These are phyloP conservation scores for Fistulinella prunicolor DNA, from an alignment of 768 basidiomycete species.

Conservation along the genomic window DNA sequence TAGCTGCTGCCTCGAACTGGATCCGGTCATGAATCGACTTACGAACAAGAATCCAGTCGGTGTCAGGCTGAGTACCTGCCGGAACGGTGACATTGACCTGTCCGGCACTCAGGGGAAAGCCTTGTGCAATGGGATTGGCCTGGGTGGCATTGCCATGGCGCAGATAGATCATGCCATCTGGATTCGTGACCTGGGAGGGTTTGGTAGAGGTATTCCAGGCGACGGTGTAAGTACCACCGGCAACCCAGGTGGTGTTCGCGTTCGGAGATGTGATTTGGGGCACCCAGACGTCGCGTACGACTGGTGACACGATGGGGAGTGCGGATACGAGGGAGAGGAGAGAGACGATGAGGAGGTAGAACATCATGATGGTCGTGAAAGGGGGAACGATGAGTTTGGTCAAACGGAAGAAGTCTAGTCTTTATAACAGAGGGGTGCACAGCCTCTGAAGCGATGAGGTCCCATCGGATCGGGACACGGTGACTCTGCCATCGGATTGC, in stretches of 20 bases:
- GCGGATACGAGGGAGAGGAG: slow-evolving; percentile 30
- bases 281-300: slow-evolving; percentile 47
- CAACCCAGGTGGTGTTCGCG: slow-evolving; percentile 38
- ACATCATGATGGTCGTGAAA: slow-evolving; percentile 22
- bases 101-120: slow-evolving; percentile 38
- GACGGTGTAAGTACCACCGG: slow-evolving; percentile 39
- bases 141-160: slow-evolving; percentile 34
- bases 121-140: slow-evolving; percentile 35
- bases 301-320: slow-evolving; percentile 25
- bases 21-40: slow-evolving; percentile 19
- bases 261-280: slow-evolving; percentile 42
- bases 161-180: slow-evolving; percentile 40
- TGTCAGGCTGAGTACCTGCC: slow-evolving; percentile 31
- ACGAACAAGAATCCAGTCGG: slow-evolving; percentile 45
- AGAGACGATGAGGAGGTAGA: slow-evolving; percentile 15
- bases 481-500: no score
- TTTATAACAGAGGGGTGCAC: slow-evolving; percentile 16
- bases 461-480: not conserved
- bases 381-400: not conserved
- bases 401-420: no score
- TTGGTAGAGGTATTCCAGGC: slow-evolving; percentile 44
- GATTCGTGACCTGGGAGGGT: slow-evolving; percentile 49
- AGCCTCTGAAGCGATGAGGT: slow-evolving; percentile 1
- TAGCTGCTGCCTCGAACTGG: no score
- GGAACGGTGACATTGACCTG: slow-evolving; percentile 41